phyloP scores from a whole-genome alignment of 768 basidiomycete genomes.

The Dioszegia hungarica region DNA sequence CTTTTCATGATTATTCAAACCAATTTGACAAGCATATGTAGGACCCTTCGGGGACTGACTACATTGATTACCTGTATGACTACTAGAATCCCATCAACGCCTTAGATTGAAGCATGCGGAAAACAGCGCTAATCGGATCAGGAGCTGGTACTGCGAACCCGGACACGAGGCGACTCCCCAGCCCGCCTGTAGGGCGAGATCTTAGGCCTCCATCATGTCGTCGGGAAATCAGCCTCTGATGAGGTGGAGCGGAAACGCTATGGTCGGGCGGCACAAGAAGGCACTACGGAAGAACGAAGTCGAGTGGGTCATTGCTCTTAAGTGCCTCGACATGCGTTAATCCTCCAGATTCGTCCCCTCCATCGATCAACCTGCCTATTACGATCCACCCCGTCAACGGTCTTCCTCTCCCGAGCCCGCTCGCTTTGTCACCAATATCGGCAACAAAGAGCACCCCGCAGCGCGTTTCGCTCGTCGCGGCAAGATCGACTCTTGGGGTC shows the following conservation, averaged over 20 bases:
- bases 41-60: slow-evolving; percentile 44
- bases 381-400: slow-evolving; percentile 19
- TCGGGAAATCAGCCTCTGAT: no score
- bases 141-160: no score
- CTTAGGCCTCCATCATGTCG: no score
- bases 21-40: slow-evolving; percentile 47
- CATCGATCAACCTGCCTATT: slow-evolving; percentile 31
- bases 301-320: not conserved
- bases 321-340: not conserved
- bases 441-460: slow-evolving; percentile 39
- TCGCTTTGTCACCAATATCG: slow-evolving; percentile 29
- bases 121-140: not conserved
- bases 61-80: slow-evolving; percentile 37
- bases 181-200: no score
- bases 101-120: not conserved
- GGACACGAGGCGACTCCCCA: no score
- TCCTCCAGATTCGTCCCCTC: slow-evolving; percentile 20
- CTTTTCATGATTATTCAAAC: slow-evolving; percentile 39
- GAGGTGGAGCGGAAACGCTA: slow-evolving; percentile 2
- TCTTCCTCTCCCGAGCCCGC: not conserved
- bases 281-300: not conserved
- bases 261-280: slow-evolving; percentile 7
- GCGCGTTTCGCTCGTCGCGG: slow-evolving; percentile 41
- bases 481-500: slow-evolving; percentile 48
- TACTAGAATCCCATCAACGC: not conserved